These are phyloP conservation scores for Xylaria bambusicola DNA, from an alignment of 495 filamentous ascomycete genomes.

Conservation along the genomic window DNA sequence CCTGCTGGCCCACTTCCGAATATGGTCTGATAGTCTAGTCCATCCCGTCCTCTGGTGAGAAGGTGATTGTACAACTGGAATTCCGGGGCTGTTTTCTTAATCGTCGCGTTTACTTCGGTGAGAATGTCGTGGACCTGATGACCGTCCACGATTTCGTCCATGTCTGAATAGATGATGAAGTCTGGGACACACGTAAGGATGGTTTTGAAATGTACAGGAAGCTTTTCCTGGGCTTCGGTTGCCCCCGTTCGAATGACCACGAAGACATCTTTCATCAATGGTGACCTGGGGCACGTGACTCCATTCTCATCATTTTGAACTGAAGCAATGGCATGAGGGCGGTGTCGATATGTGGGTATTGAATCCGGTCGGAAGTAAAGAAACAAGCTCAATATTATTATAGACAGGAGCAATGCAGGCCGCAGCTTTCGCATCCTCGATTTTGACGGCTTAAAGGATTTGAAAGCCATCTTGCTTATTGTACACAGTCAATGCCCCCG, in stretches of 20 bases:
- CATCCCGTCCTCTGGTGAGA: constrained; percentile 10
- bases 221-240: constrained; percentile 16
- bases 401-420: neutral
- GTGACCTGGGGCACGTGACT: constrained; percentile 13
- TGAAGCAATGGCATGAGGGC: neutral
- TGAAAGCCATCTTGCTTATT: constrained; percentile 10
- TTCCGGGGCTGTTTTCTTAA: constrained; percentile 12
- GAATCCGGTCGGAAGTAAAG: constrained; percentile 8
- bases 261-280: constrained; percentile 20
- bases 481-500: no score
- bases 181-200: constrained; percentile 18
- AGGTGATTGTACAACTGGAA: constrained; percentile 20
- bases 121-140: constrained; percentile 15
- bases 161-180: constrained; percentile 20
- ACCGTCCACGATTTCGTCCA: constrained; percentile 20
- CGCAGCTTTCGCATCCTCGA: constrained; percentile 12
- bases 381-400: constrained; percentile 5
- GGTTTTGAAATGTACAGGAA: constrained; percentile 18
- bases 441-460: constrained; percentile 8
- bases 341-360: neutral
- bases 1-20: constrained; percentile 11
- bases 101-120: constrained; percentile 14
- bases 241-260: constrained; percentile 17
- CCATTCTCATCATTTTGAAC: neutral
- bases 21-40: constrained; percentile 14